Evolutionary conservation across 2,329 filamentous ascomycete species (phyloP).

Genomic region (Orbilia brochopaga): DNA sequence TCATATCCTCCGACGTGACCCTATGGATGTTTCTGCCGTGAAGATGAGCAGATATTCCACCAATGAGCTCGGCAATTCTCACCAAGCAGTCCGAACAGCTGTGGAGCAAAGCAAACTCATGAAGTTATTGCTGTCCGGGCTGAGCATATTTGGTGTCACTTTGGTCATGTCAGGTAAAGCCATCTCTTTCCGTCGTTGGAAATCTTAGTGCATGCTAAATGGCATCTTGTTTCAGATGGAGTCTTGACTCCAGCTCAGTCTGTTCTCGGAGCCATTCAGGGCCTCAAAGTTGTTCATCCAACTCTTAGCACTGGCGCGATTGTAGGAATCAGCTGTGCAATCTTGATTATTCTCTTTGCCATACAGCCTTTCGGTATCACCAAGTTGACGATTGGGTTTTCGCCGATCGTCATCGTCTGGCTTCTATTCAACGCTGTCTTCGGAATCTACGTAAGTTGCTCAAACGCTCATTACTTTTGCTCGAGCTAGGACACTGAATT

Average conservation of each 20-base stretch:
- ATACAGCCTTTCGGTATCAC: constrained; percentile 71
- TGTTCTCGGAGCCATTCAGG: constrained; percentile 72
- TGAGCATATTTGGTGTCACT: constrained; percentile 70
- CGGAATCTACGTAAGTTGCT: constrained; percentile 64
- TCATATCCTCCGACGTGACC: constrained; percentile 68
- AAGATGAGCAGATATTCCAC: constrained; percentile 67
- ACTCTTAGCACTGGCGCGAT: constrained; percentile 66
- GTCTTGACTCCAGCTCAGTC: constrained; percentile 73
- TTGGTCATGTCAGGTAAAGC: constrained; percentile 65
- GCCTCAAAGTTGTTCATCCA: constrained; percentile 63
- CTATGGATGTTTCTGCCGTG: constrained; percentile 64
- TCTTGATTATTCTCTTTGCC: constrained; percentile 68
- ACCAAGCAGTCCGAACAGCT: constrained; percentile 63
- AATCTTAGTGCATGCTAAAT: no score
- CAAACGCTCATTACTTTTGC: neutral
- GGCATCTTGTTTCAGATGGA: constrained; percentile 60
- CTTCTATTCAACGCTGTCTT: constrained; percentile 68
- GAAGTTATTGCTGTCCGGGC: constrained; percentile 65
- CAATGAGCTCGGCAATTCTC: constrained; percentile 64
- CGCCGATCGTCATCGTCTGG: constrained; percentile 72
- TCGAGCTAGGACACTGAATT: constrained; percentile 5
- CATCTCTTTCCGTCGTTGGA: no score
- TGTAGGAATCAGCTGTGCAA: constrained; percentile 69
- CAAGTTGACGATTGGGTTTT: constrained; percentile 67
- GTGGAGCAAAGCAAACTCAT: constrained; percentile 66